Conservation (phyloP, 192 early-diverging fungal species). For the Pecoramyces ruminantium region DNA sequence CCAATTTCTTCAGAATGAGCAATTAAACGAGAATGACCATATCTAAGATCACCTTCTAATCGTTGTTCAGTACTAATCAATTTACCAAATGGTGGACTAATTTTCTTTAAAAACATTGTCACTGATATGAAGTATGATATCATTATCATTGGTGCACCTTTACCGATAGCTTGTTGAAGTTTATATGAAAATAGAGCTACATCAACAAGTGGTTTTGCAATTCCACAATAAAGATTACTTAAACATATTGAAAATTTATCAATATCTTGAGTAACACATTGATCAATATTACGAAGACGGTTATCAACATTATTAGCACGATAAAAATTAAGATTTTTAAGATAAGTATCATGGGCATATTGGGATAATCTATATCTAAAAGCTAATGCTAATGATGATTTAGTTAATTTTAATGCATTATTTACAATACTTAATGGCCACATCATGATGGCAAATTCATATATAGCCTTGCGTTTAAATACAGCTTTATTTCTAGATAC, state of each 20-base stretch:
- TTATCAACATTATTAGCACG: slow-evolving; percentile 62
- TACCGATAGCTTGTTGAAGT: slow-evolving; percentile 80
- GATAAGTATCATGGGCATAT: background rate
- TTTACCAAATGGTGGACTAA: slow-evolving; percentile 92
- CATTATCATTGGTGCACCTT: slow-evolving; percentile 57
- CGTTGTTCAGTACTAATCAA: slow-evolving; percentile 83
- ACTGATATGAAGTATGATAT: slow-evolving; percentile 66
- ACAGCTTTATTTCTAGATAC: slow-evolving; percentile 40
- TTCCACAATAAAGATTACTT: slow-evolving; percentile 78
- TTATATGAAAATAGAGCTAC: slow-evolving; percentile 25
- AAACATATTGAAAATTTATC: slow-evolving; percentile 77
- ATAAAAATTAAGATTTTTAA: background rate
- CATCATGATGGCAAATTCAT: slow-evolving; percentile 53
- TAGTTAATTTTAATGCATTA: background rate
- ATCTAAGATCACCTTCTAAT: slow-evolving; percentile 83
- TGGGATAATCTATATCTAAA: background rate
- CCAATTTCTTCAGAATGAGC: background rate
- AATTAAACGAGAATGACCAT: slow-evolving; percentile 75
- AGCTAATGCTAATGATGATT: background rate
- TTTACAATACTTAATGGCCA: background rate
- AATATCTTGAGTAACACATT: slow-evolving; percentile 82
- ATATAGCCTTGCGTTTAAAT: slow-evolving; percentile 38
- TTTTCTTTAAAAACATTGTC: slow-evolving; percentile 61
- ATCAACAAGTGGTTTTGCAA: slow-evolving; percentile 90
- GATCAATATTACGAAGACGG: slow-evolving; percentile 61